phyloP scores from a whole-genome alignment of 768 basidiomycete species.

The Xerocomellus chrysenteron region DNA sequence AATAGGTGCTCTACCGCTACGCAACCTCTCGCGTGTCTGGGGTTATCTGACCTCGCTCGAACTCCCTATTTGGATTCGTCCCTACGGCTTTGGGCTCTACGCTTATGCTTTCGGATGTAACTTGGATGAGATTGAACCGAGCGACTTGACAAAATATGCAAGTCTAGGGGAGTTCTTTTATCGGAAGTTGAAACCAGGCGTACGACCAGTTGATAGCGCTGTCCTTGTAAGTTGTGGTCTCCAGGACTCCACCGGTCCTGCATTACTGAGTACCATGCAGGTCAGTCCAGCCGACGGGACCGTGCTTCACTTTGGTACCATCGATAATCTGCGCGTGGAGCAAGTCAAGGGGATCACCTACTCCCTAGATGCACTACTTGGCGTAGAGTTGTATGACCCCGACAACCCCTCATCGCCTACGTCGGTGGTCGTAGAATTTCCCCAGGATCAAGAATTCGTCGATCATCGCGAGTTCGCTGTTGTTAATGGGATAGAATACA shows the following conservation, averaged over 20 bases:
- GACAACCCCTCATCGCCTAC: constrained; percentile 43
- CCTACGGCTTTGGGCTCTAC: constrained; percentile 83
- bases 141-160: constrained; percentile 75
- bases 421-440: constrained; percentile 41
- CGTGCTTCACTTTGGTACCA: constrained; percentile 88
- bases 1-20: constrained; percentile 88
- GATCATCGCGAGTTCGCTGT: constrained; percentile 91
- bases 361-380: constrained; percentile 90
- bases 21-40: constrained; percentile 96
- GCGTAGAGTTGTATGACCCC: constrained; percentile 53
- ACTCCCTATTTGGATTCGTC: constrained; percentile 94
- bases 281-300: constrained; percentile 95
- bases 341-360: constrained; percentile 99
- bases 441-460: constrained; percentile 56
- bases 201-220: constrained; percentile 74
- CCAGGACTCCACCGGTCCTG: neutral
- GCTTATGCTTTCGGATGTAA: constrained; percentile 90
- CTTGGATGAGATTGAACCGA: constrained; percentile 82
- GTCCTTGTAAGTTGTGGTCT: constrained; percentile 52
- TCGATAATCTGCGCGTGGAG: constrained; percentile 77
- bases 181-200: constrained; percentile 78
- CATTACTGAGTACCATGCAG: constrained; percentile 35
- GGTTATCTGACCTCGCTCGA: constrained; percentile 93
- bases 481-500: constrained; percentile 97
- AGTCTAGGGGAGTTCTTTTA: constrained; percentile 98